Conservation (phyloP, 2,329 filamentous ascomycete species). For the Fusarium pseudoanthophilum region DNA sequence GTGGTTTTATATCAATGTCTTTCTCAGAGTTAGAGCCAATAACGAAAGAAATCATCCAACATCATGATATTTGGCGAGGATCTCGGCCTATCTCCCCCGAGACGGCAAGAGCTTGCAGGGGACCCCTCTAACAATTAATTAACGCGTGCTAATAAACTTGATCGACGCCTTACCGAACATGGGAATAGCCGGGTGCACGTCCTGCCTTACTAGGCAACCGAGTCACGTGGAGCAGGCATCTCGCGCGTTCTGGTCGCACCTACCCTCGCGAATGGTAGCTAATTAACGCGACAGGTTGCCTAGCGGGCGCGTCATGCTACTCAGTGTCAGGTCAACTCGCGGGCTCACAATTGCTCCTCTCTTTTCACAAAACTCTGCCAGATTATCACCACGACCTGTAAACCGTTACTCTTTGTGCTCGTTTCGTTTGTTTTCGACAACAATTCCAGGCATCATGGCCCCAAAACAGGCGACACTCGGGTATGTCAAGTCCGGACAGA, state of each 20-base stretch:
- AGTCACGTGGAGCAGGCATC: slow-evolving; percentile 41
- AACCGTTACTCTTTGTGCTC: slow-evolving; percentile 8
- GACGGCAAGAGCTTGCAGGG: slow-evolving; percentile 13
- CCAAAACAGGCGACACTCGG: slow-evolving; percentile 84
- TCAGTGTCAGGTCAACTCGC: slow-evolving; percentile 36
- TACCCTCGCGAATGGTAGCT: slow-evolving; percentile 37
- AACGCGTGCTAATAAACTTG: slow-evolving; percentile 19
- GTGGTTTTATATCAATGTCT: slow-evolving; percentile 6
- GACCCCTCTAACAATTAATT: slow-evolving; percentile 18
- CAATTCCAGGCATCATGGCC: slow-evolving; percentile 52
- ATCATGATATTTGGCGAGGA: slow-evolving; percentile 22
- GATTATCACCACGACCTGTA: slow-evolving; percentile 8
- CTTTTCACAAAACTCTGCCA: slow-evolving; percentile 23
- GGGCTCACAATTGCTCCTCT: slow-evolving; percentile 33
- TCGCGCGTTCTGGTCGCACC: slow-evolving; percentile 39
- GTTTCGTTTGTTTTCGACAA: slow-evolving; percentile 5
- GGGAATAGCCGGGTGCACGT: not conserved
- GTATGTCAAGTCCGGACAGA: slow-evolving; percentile 83
- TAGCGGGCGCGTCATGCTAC: slow-evolving; percentile 51
- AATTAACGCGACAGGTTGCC: slow-evolving; percentile 56
- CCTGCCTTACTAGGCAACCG: not conserved
- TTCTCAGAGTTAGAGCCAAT: not conserved
- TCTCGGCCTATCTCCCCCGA: slow-evolving; percentile 34
- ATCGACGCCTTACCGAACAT: slow-evolving; percentile 1
- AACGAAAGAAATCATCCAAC: not conserved